Base-by-base conservation (phyloP, 169 alveolate genomes). In the Perkinsus olseni region DNA sequence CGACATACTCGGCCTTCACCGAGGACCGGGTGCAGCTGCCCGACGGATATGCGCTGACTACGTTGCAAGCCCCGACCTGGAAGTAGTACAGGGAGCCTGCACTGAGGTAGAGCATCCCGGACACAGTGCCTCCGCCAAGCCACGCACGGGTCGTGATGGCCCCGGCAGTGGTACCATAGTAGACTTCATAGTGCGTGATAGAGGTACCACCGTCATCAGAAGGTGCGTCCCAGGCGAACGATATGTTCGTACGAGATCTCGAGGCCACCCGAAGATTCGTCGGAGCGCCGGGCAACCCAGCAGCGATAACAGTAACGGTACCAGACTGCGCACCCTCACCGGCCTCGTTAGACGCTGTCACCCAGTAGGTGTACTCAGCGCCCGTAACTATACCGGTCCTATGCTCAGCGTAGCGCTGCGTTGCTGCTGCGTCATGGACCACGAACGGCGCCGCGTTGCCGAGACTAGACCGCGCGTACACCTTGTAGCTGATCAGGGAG, bases 201-300 rank as follows among this genome's bases (percentile, higher is more conserved):
- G 93, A 39, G 28, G 38, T 39, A 3, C 93, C 93, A 38, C 93
- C 93, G 39, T 40, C 74, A 51, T 91, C 93, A 48, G 62, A 24
- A 0, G 93, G 93, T n/a, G 93, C 82, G 40, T 48, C 62, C 93
- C 93, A 91, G 13, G 31, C 34, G 31, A 62, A 62, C 24, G 93
- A 39, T 38, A 91, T 62, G 40, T 39, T 62, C 21, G 93, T 91
- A 37, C 74, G 82, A 0, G 82, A 40, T 31, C 93, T 48, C 38
- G 48, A n/a, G 28, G 82, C 74, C 39, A 91, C 48, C 38, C 20
- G 21, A 51, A 91, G 24, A 37, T 36, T 62, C 74, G 39, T n/a
- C 28, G 93, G 93, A 13, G 74, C n/a, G 13, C 93, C 93, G 39
- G 93, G 93, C 37, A n/a, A 39, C 13, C 93, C 93, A 8, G 93